Evolutionary conservation across 331 rosid genomes (phyloP).

Genomic region (Cucumis variabilis): DNA sequence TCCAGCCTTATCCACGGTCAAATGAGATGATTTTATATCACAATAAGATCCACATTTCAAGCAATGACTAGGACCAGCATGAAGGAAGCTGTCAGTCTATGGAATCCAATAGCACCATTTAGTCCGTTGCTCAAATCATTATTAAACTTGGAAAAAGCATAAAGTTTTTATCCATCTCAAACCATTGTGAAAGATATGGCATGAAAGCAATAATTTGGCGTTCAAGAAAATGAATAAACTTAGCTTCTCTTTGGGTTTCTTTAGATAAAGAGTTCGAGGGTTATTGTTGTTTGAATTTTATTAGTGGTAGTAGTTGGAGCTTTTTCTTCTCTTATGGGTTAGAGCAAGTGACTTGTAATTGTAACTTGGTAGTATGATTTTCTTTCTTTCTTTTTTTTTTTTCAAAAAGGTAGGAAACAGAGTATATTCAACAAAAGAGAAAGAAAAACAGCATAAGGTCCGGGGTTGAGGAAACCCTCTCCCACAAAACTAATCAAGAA

Average conservation of each 20-base stretch:
- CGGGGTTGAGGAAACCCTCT: no score
- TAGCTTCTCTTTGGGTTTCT: conserved; percentile 5
- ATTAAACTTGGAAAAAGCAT: conserved; percentile 3
- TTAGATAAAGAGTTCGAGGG: neutral
- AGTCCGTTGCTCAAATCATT: conserved; percentile 1
- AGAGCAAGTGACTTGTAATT: no score
- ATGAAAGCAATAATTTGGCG: neutral
- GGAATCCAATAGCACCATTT: conserved; percentile 17
- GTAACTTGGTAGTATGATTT: no score
- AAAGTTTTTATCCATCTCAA: neutral
- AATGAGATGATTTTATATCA: conserved; percentile 59
- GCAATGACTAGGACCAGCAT: conserved; percentile 64
- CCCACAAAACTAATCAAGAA: no score
- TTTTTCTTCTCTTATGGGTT: no score
- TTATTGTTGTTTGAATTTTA: neutral
- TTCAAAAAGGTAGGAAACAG: no score
- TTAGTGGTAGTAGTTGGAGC: no score
- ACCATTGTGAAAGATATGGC: neutral
- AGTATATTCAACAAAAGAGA: no score
- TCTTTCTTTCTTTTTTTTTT: no score
- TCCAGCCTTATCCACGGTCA: conserved; percentile 57
- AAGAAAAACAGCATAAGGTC: no score
- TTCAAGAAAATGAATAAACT: neutral
- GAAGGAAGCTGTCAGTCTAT: conserved; percentile 41
- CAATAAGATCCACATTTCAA: conserved; percentile 69